Evolutionary conservation across 805 yeast species (phyloP).

Genomic region (Suhomyces faveliae): DNA sequence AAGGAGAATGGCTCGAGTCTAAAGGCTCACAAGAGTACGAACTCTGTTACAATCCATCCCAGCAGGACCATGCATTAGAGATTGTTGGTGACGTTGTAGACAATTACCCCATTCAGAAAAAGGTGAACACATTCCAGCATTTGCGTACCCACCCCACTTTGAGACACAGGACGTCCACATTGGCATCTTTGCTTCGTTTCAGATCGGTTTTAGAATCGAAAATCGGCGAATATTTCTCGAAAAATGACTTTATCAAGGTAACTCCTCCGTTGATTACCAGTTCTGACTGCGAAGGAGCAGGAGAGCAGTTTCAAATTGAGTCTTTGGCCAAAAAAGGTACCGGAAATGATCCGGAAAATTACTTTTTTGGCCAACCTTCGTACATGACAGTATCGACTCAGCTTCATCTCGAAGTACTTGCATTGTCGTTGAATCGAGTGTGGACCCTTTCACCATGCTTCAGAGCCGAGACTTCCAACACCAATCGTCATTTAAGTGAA

Average conservation of each 20-base stretch:
- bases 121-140: constrained; percentile 61
- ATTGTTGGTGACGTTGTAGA: constrained; percentile 63
- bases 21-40: constrained; percentile 35
- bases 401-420: constrained; percentile 79
- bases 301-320: constrained; percentile 73
- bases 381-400: constrained; percentile 90
- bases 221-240: constrained; percentile 54
- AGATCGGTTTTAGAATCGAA: constrained; percentile 64
- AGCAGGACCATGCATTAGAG: constrained; percentile 32
- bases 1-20: constrained; percentile 35
- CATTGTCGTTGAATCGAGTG: constrained; percentile 72
- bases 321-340: constrained; percentile 15
- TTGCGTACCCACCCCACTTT: constrained; percentile 73
- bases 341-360: neutral
- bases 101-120: constrained; percentile 81
- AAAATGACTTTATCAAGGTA: constrained; percentile 61
- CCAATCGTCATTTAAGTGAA: constrained; percentile 88
- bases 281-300: constrained; percentile 97
- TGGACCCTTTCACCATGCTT: constrained; percentile 92
- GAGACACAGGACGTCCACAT: constrained; percentile 69
- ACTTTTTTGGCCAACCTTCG: constrained; percentile 65
- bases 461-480: constrained; percentile 89
- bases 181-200: constrained; percentile 66
- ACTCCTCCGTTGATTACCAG: constrained; percentile 85
- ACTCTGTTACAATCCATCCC: constrained; percentile 22